Evolutionary conservation across 2,329 filamentous ascomycete species (phyloP), one percentile per base, ranked within the genome.

Genomic region (Penicillium crustosum): DNA sequence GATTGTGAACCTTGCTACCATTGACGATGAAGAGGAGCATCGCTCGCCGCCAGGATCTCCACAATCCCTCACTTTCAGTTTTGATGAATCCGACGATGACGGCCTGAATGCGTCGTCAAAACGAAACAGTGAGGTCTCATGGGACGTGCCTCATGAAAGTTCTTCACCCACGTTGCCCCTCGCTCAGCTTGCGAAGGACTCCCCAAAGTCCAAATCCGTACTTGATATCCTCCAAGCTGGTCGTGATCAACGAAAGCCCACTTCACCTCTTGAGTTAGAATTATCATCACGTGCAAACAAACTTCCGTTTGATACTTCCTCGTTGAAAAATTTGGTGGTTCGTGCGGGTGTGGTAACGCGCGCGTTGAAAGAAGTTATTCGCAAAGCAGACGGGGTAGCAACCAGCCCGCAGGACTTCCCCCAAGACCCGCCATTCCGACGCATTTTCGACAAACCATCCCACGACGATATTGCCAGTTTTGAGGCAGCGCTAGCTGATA

Each of bases 271-370:
- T 39, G 58, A 72, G 10, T 55, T 68, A 10, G 64, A 70, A 4
- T 35, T 61, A 17, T 50, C 64, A 33, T 61, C 70, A n/a, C 65
- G 71, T 38, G 65, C 73, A 19, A 73, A 73, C 52, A 88, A 87
- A 65, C 80, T 88, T n/a, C 83, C 84, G 0, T 88, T 88, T 67
- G 85, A 88, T 66, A 88, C 85, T 2, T 83, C 83, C 27, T 87
- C 86, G 43, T 77, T 88, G 15, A 80, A 81, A 62, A 83, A 86
- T 66, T 83, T 88, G 55, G 85, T 88, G 27, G 68, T 77, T 29
- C 76, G 79, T 42, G 79, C 79, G 17, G 78, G 79, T 19, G 78
- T 79, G 31, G 77, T 81, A 43, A 81, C 78, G 19, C 73, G 79
- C 47, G 76, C 79, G 13, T 63, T 81, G 53, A 81, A 81, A 61